phyloP scores from a whole-genome alignment of 768 basidiomycete species.

The Mycena leptocephala region DNA sequence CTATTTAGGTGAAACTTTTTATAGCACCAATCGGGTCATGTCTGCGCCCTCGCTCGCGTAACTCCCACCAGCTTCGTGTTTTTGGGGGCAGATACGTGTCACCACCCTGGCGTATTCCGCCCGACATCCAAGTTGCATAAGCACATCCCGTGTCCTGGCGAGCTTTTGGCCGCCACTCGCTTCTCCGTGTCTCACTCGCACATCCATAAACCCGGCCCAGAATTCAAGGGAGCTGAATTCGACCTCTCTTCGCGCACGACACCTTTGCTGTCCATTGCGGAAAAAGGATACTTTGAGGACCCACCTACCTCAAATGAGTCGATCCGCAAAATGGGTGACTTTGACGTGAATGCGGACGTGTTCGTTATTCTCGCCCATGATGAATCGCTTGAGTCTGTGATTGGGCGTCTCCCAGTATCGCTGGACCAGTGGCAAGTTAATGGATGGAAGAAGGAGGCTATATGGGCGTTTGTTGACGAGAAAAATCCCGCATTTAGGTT shows the following conservation, averaged over 20 bases:
- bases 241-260: slow-evolving; percentile 24
- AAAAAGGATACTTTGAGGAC: slow-evolving; percentile 26
- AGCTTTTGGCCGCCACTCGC: slow-evolving; percentile 25
- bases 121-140: slow-evolving; percentile 24
- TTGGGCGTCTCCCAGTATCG: slow-evolving; percentile 11
- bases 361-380: slow-evolving; percentile 38
- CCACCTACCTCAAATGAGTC: slow-evolving; percentile 22
- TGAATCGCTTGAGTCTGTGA: slow-evolving; percentile 19
- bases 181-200: slow-evolving; percentile 15
- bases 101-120: slow-evolving; percentile 35
- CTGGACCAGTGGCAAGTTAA: slow-evolving; percentile 32
- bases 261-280: slow-evolving; percentile 17
- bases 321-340: slow-evolving; percentile 12
- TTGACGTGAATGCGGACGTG: slow-evolving; percentile 39
- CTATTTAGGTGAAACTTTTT: not conserved
- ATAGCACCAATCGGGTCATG: slow-evolving; percentile 37
- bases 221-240: slow-evolving; percentile 1
- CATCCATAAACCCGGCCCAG: not conserved
- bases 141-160: slow-evolving; percentile 22
- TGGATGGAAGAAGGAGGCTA: slow-evolving; percentile 30
- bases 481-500: slow-evolving; percentile 27
- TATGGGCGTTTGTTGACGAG: slow-evolving; percentile 36
- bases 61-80: slow-evolving; percentile 35
- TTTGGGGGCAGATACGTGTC: slow-evolving; percentile 34
- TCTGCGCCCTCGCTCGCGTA: slow-evolving; percentile 36